A percentile compares a stretch with the other conserved stretches of the same genome.
Evolutionary conservation across 2,329 filamentous ascomycete genomes (phyloP).

Genomic region (Cordyceps tenuipes): DNA sequence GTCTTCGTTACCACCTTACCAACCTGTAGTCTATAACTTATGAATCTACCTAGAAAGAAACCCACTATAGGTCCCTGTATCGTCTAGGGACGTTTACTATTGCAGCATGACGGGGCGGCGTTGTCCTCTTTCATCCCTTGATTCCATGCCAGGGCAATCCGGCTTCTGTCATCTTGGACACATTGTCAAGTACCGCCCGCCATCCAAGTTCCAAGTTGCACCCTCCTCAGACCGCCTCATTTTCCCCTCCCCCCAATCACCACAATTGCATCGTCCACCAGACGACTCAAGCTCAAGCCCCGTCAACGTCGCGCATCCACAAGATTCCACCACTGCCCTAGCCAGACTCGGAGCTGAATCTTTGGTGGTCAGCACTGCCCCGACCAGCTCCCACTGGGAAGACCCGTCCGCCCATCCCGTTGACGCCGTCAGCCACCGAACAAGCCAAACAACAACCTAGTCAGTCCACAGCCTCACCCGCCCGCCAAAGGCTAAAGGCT

Average conservation of each 20-base stretch:
- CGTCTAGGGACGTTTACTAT: too few relatives aligned
- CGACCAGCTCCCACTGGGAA: background rate
- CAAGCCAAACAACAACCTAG: background rate
- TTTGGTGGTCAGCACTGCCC: conserved; percentile 3
- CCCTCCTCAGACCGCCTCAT: background rate
- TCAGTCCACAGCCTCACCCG: conserved; percentile 11
- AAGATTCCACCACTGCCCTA: background rate
- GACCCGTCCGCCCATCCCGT: conserved; percentile 11
- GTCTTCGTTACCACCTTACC: too few relatives aligned
- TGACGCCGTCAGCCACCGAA: too few relatives aligned
- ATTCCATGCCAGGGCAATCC: too few relatives aligned
- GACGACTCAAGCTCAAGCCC: background rate
- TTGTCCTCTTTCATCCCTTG: too few relatives aligned
- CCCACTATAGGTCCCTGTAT: too few relatives aligned
- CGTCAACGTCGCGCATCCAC: background rate
- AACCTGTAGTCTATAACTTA: too few relatives aligned
- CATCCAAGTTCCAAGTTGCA: too few relatives aligned
- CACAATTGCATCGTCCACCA: background rate
- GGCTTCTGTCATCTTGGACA: too few relatives aligned
- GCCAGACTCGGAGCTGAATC: conserved; percentile 3
- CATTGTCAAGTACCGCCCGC: too few relatives aligned
- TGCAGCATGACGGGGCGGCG: too few relatives aligned
- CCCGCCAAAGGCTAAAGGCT: background rate
- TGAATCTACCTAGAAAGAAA: too few relatives aligned
- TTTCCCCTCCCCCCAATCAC: background rate